These are phyloP conservation scores for Globisporangium recalcitrans DNA, from an alignment of 352 stramenopile species.

Conservation along the genomic window DNA sequence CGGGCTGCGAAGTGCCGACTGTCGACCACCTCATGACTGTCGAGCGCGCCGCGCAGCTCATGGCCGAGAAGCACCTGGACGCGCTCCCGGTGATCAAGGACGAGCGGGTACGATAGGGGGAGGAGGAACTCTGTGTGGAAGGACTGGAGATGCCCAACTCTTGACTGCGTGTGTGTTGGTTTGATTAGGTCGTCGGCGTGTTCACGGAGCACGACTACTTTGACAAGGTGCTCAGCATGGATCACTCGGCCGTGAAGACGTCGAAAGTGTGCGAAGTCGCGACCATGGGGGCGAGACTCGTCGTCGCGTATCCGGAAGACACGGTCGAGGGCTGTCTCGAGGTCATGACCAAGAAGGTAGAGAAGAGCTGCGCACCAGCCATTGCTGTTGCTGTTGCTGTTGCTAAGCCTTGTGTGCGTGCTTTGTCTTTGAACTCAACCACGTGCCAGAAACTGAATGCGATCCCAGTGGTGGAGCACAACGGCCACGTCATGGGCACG, in stretches of 20 bases:
- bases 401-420: not conserved
- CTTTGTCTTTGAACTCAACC: not conserved
- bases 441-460: constrained; percentile 24
- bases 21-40: constrained; percentile 32
- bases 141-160: not conserved
- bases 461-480: constrained; percentile 33
- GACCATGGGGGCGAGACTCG: constrained; percentile 28
- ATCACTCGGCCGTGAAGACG: constrained; percentile 22
- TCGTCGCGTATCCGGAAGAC: constrained; percentile 35
- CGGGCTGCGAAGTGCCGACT: constrained; percentile 14
- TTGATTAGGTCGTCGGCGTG: constrained; percentile 25
- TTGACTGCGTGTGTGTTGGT: not conserved
- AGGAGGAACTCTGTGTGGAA: no score
- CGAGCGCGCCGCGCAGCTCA: constrained; percentile 29
- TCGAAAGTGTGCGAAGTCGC: constrained; percentile 34
- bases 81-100: constrained; percentile 33
- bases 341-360: constrained; percentile 34
- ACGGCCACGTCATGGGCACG: constrained; percentile 32
- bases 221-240: constrained; percentile 32
- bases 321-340: constrained; percentile 35
- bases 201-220: constrained; percentile 47
- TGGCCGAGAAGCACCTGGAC: constrained; percentile 30
- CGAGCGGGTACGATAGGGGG: constrained; percentile 22
- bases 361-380: not conserved
- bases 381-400: not conserved